A percentile compares a stretch with the other conserved stretches of the same genome.
Evolutionary conservation across 176 grass and related monocot genomes (phyloP).

Genomic region (Tillandsia fasciculata): DNA sequence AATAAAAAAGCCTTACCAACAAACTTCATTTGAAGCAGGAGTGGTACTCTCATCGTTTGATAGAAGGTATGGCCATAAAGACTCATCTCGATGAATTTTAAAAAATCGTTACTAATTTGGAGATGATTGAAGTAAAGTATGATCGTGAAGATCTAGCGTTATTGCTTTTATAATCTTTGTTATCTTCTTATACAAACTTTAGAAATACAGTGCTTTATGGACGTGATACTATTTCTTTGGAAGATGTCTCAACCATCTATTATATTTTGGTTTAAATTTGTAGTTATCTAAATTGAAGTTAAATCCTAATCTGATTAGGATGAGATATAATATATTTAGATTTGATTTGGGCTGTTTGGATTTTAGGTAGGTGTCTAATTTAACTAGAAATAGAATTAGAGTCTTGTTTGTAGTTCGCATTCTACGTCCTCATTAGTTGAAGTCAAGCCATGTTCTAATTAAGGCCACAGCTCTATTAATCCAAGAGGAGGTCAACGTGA

Average conservation of each 20-base stretch:
- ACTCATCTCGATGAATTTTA: background rate
- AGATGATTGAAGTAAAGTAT: slow-evolving; percentile 8
- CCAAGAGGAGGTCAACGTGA: too few relatives aligned
- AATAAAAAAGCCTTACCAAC: background rate
- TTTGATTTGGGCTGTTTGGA: background rate
- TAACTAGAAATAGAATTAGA: too few relatives aligned
- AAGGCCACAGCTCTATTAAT: too few relatives aligned
- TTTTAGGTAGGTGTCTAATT: background rate
- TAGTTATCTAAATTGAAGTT: too few relatives aligned
- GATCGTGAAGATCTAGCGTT: slow-evolving; percentile 10
- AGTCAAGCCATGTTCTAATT: too few relatives aligned
- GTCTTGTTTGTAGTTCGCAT: too few relatives aligned
- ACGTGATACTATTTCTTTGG: background rate
- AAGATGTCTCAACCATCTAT: background rate
- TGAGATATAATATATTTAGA: background rate
- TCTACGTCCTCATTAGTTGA: too few relatives aligned
- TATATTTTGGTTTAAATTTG: background rate
- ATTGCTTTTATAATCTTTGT: slow-evolving; percentile 1
- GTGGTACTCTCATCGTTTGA: background rate
- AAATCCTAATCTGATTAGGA: background rate
- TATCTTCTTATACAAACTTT: background rate
- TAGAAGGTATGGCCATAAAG: background rate
- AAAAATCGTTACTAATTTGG: background rate
- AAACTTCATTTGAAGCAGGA: background rate
- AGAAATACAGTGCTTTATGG: background rate